These are phyloP conservation scores for Golubevia sp. DNA, from an alignment of 1,284 basidiomycete genomes.

Conservation along the genomic window DNA sequence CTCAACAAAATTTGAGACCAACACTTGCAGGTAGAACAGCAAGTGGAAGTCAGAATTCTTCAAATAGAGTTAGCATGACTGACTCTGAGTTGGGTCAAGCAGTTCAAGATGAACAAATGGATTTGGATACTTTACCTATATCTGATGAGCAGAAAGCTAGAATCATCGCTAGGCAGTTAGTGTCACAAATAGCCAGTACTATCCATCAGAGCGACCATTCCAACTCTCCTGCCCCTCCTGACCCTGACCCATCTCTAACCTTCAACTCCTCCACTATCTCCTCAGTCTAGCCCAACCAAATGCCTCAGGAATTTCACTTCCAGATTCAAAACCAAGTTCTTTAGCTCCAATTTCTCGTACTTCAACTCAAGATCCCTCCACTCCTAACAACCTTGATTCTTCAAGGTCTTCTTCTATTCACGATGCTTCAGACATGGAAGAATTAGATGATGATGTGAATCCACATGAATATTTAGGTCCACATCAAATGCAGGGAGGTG, in stretches of 20 bases:
- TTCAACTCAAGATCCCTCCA: background rate
- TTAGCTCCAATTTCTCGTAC: background rate
- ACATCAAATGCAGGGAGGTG: slow-evolving; percentile 53
- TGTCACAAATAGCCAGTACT: too few relatives aligned
- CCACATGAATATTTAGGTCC: slow-evolving; percentile 44
- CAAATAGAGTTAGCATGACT: background rate
- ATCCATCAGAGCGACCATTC: slow-evolving; percentile 1
- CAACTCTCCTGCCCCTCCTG: background rate
- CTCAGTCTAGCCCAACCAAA: slow-evolving; percentile 20
- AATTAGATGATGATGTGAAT: background rate
- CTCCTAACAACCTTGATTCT: slow-evolving; percentile 4
- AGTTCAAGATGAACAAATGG: slow-evolving; percentile 7
- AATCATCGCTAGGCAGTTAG: slow-evolving; percentile 40
- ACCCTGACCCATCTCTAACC: background rate
- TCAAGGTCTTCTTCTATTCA: slow-evolving; percentile 6
- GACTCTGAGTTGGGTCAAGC: background rate
- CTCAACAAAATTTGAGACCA: too few relatives aligned
- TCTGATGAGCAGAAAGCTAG: slow-evolving; percentile 45
- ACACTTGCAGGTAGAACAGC: background rate
- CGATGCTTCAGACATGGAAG: background rate
- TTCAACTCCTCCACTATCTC: background rate
- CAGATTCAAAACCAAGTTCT: slow-evolving; percentile 19
- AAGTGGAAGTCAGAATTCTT: background rate
- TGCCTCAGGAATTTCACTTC: slow-evolving; percentile 18
- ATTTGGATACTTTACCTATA: slow-evolving; percentile 41